A percentile compares a stretch with the other conserved stretches of the same genome.
phyloP scores from a whole-genome alignment of 441 rosid genomes.

The Sinapis alba region DNA sequence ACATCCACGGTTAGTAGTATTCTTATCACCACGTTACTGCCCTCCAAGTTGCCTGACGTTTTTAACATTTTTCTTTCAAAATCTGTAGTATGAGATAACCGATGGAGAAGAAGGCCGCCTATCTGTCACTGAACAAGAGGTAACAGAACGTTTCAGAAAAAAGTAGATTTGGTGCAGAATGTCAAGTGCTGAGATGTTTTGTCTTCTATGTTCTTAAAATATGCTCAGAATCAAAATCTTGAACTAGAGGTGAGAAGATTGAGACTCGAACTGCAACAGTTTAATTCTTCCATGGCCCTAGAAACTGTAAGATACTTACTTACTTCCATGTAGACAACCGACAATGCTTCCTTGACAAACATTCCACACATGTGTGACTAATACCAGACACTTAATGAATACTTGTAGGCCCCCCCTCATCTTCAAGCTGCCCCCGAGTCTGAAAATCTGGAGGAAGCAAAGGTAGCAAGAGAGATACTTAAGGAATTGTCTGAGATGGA shows the following conservation, averaged over 20 bases:
- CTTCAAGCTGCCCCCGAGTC: constrained; percentile 41
- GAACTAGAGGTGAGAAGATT: constrained; percentile 54
- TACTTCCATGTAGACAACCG: neutral
- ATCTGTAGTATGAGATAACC: constrained; percentile 15
- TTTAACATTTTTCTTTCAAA: constrained; percentile 5
- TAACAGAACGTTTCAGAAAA: constrained; percentile 5
- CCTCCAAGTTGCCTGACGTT: neutral
- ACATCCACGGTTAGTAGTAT: constrained; percentile 44
- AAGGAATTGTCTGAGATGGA: constrained; percentile 45
- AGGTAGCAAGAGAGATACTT: constrained; percentile 44
- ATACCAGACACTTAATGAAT: constrained; percentile 15
- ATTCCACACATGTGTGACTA: constrained; percentile 15
- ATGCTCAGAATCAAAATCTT: constrained; percentile 39
- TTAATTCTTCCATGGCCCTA: constrained; percentile 43
- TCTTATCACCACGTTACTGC: neutral
- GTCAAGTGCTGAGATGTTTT: constrained; percentile 5
- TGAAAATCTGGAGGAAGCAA: constrained; percentile 40
- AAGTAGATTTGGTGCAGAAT: constrained; percentile 3
- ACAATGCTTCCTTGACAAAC: neutral
- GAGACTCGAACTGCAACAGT: constrained; percentile 55
- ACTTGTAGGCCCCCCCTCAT: constrained; percentile 43
- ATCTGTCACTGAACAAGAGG: constrained; percentile 16
- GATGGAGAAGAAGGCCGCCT: constrained; percentile 14
- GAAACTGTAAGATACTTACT: constrained; percentile 46
- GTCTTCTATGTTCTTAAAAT: constrained; percentile 4